Evolutionary conservation across 805 yeast species (phyloP), one percentile per base, ranked within the genome.

Genomic region (Myxozyma monticola): DNA sequence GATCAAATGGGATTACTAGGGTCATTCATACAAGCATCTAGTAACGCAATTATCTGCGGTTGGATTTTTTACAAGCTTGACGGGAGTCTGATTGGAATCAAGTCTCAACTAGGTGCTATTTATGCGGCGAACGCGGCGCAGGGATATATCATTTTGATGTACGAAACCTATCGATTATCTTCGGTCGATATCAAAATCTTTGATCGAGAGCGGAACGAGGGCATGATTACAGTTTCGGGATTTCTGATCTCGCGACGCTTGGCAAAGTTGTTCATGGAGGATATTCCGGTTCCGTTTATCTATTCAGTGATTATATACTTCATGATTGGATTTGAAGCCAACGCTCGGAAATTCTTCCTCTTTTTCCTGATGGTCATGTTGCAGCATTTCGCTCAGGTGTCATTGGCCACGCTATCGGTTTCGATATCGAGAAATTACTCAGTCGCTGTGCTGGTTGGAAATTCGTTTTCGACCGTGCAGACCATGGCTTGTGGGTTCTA

Each of bases 401-500:
- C 80, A 3, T 67, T 75, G 54, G 86, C 85, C 0, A 73, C 76
- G 61, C 63, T 52, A 20, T 62, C 72, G 18, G 82, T 83, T 37
- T 76, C 88, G 0, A 55, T 82, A 5, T 73, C 82, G 1, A 65
- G 85, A 41, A 84, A 82, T 57, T 83, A 83, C 53, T 67, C 88
- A 1, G 68, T 75, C 25, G 83, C 89, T 1, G 72, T 85, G 0
- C 68, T 84, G 49, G 66, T 80, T n/a, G 75, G 80, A 28, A 85
- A 85, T 60, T 63, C 81, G 45, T 76, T 80, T 53, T 84, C 80
- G 63, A 86, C 88, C 26, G 68, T 85, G 24, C 88, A 86, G 61
- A 79, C 86, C 45, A 78, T 85, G 75, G 87, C 88, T 0, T 83
- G 88, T 65, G 96, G 96, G 0, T 85, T 79, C 67, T 87, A 84